Evolutionary conservation across 148 eudicot genomes (phyloP), one percentile per base, ranked within the genome.

Genomic region (Chenopodium suecicum): DNA sequence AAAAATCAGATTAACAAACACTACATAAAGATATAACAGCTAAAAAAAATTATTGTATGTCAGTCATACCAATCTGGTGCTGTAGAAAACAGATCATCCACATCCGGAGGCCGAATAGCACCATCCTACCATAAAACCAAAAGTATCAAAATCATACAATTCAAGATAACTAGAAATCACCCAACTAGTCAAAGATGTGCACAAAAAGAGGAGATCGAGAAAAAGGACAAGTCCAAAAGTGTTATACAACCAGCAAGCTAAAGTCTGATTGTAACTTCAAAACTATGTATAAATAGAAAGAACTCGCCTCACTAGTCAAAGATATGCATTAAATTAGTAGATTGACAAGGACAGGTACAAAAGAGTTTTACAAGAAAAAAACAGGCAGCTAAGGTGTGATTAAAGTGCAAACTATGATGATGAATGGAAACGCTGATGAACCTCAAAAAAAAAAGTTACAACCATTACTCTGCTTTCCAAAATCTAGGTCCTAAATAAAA

Each of bases 41-140:
- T 14, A 48, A 13, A 48, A 20, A 20, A n/a, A 78, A 22, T 48
- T 7, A 13, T 9, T 60, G 29, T 52, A 5, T 46, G 79, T 44
- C 65, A 34, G 48, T 23, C 73, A 5, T 88, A 95, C 99, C 95
- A 87, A 79, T 96, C 97, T 76, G 99, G 98, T 71, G 98, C 97
- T 34, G 99, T 96, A 67, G 99, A 96, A 82, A 96, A 96, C 47
- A 96, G 82, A 79, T 94, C 97, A 70, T 89, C 94, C 84, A 96
- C 88, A 64, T 94, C 98, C 67, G 83, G 52, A 71, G 89, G 80
- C n/a, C 89, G 86, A 76, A 96, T 88, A 46, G 89, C 88, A 66
- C 95, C 98, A 90, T 90, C 94, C 99, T 95, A 86, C 75, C 54
- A 68, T 34, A 60, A 62, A 44, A 73, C 11, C 54, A 60, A 71